A percentile compares a stretch with the other conserved stretches of the same genome.
Evolutionary conservation across 768 basidiomycete genomes (phyloP).

Genomic region (Xanthoconium purpureum): DNA sequence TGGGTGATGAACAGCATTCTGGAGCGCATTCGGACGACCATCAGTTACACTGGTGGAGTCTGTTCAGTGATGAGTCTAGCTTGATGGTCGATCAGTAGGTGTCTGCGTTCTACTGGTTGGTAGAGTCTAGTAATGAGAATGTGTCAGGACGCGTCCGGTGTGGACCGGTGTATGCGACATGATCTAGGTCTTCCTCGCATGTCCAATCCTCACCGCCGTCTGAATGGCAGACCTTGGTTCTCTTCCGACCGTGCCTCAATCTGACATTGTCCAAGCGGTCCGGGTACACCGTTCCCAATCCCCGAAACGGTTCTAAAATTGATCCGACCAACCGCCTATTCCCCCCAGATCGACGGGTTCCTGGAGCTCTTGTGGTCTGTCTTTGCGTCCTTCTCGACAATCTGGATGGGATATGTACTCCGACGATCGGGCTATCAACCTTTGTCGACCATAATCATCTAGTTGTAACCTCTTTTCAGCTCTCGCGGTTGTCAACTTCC

Average conservation of each 20-base stretch:
- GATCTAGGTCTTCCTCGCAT: not conserved
- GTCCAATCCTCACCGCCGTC: not conserved
- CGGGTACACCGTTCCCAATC: conserved; percentile 43
- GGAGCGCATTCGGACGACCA: too few relatives aligned
- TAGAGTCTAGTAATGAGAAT: not conserved
- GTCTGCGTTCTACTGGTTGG: not conserved
- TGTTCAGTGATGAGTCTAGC: not conserved
- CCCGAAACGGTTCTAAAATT: not conserved
- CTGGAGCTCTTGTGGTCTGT: too few relatives aligned
- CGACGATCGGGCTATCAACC: too few relatives aligned
- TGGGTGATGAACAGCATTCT: too few relatives aligned
- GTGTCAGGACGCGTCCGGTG: not conserved
- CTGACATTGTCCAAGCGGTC: conserved; percentile 55
- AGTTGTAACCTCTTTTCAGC: too few relatives aligned
- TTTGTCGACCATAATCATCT: too few relatives aligned
- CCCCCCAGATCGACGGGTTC: too few relatives aligned
- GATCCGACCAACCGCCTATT: too few relatives aligned
- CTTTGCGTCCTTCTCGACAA: too few relatives aligned
- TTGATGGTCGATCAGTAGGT: not conserved
- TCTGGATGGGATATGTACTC: too few relatives aligned
- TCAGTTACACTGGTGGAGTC: conserved; percentile 19
- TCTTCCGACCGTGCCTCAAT: conserved; percentile 50
- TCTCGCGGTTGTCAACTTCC: too few relatives aligned
- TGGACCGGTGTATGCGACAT: not conserved
- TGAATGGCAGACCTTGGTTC: conserved; percentile 34